Conservation (phyloP, 2,329 filamentous ascomycete species). For the Orbilia oligospora region DNA sequence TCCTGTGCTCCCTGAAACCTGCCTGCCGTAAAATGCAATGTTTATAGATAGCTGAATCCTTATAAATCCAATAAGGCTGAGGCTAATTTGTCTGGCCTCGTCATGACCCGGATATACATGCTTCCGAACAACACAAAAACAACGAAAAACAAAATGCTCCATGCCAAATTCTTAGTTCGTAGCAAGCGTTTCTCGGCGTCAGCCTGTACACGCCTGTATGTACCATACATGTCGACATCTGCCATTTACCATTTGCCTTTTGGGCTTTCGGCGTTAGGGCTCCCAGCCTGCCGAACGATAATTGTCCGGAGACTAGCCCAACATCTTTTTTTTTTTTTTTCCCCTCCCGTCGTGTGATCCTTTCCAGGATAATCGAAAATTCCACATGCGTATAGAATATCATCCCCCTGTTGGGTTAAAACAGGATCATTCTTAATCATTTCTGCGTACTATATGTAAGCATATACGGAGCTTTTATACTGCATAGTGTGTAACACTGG, state of each 20-base stretch:
- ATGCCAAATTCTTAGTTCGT: slow-evolving; percentile 1
- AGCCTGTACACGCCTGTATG: slow-evolving; percentile 11
- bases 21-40: slow-evolving; percentile 2
- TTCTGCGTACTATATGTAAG: too few species aligned
- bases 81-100: background rate
- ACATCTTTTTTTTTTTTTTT: background rate
- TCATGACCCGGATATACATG: slow-evolving; percentile 20
- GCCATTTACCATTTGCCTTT: background rate
- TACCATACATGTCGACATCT: background rate
- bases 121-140: slow-evolving; percentile 45
- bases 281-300: slow-evolving; percentile 30
- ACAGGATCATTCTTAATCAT: slow-evolving; percentile 18
- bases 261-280: slow-evolving; percentile 18
- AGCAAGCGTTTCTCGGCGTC: slow-evolving; percentile 29
- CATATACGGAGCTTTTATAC: slow-evolving; percentile 11
- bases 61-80: slow-evolving; percentile 41
- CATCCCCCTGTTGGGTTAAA: slow-evolving; percentile 1
- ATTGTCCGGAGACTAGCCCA: slow-evolving; percentile 9
- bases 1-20: slow-evolving; percentile 27
- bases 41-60: background rate
- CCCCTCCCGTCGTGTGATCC: slow-evolving; percentile 1
- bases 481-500: background rate
- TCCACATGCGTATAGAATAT: background rate
- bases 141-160: slow-evolving; percentile 3
- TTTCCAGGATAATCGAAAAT: slow-evolving; percentile 14